Conservation (phyloP, 495 filamentous ascomycete genomes). For the Parmelia sp. region DNA sequence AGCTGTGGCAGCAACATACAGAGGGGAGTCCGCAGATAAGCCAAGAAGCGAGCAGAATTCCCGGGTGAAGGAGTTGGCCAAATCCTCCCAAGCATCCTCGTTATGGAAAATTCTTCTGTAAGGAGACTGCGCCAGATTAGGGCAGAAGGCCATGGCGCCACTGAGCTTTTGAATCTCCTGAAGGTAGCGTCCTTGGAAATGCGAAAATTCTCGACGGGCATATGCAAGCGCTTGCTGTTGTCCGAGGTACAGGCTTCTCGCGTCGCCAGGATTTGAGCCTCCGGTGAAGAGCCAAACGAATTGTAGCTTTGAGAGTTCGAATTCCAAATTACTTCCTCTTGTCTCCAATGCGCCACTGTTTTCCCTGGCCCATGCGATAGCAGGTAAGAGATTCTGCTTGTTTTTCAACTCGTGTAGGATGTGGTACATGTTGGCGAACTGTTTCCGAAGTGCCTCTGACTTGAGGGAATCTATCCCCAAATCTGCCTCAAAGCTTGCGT, state of each 20-base stretch:
- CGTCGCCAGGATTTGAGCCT: constrained; percentile 29
- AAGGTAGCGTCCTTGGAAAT: constrained; percentile 64
- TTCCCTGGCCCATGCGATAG: constrained; percentile 76
- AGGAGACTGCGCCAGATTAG: constrained; percentile 61
- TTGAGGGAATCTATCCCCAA: constrained; percentile 51
- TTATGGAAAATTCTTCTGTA: constrained; percentile 73
- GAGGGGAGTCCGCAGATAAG: constrained; percentile 77
- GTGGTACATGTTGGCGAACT: constrained; percentile 84
- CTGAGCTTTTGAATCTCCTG: constrained; percentile 70
- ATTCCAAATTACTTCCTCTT: constrained; percentile 87
- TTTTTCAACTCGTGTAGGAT: constrained; percentile 72
- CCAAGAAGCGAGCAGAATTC: constrained; percentile 94
- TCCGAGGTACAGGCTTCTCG: constrained; percentile 29
- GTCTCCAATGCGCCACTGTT: constrained; percentile 66
- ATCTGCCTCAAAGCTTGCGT: constrained; percentile 26
- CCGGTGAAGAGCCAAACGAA: constrained; percentile 75
- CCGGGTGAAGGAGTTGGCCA: constrained; percentile 75
- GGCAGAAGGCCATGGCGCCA: constrained; percentile 68
- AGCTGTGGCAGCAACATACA: constrained; percentile 86
- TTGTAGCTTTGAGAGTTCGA: constrained; percentile 80
- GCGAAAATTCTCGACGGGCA: constrained; percentile 56
- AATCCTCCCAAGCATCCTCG: constrained; percentile 66
- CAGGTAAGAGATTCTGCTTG: constrained; percentile 64
- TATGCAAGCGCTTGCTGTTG: constrained; percentile 62
- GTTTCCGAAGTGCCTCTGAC: constrained; percentile 62